Conservation (phyloP, 805 yeast genomes). For the Metschnikowia shivogae region DNA sequence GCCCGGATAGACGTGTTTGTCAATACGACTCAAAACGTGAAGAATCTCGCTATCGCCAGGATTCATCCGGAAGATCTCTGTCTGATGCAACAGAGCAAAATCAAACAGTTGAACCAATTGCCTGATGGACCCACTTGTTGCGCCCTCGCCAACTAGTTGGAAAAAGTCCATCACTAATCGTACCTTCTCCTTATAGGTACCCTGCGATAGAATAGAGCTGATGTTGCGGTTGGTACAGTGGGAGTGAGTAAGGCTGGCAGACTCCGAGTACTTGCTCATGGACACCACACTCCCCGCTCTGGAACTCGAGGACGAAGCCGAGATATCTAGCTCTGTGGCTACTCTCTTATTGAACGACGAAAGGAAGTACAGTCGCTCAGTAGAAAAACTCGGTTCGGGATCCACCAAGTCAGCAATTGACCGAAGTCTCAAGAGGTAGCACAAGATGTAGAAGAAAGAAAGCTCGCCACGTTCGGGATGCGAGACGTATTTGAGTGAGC, state of each 20-base stretch:
- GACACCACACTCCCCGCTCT: slow-evolving; percentile 14
- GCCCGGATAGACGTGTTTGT: slow-evolving; percentile 13
- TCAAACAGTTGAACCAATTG: slow-evolving; percentile 9
- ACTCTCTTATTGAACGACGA: slow-evolving; percentile 10
- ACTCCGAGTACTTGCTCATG: slow-evolving; percentile 6
- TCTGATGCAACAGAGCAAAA: slow-evolving; percentile 5
- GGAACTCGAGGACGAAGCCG: slow-evolving; percentile 17
- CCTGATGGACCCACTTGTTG: slow-evolving; percentile 9
- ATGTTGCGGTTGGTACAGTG: slow-evolving; percentile 2
- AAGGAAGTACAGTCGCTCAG: slow-evolving; percentile 11
- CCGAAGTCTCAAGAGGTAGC: slow-evolving; percentile 10
- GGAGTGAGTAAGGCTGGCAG: not conserved
- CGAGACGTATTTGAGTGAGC: slow-evolving; percentile 6
- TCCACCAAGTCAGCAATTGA: slow-evolving; percentile 7
- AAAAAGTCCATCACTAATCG: slow-evolving; percentile 15
- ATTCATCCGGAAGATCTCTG: slow-evolving; percentile 1
- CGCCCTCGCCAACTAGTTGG: slow-evolving; percentile 1
- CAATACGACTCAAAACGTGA: slow-evolving; percentile 9
- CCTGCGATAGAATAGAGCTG: slow-evolving; percentile 14
- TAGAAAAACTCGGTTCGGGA: slow-evolving; percentile 6
- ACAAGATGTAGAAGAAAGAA: slow-evolving; percentile 14
- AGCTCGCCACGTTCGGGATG: slow-evolving; percentile 14
- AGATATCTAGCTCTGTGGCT: slow-evolving; percentile 14
- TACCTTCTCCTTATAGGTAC: slow-evolving; percentile 17
- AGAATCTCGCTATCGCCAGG: slow-evolving; percentile 6